Base-by-base conservation (phyloP, 768 basidiomycete species). In the Tricholoma furcatifolium region DNA sequence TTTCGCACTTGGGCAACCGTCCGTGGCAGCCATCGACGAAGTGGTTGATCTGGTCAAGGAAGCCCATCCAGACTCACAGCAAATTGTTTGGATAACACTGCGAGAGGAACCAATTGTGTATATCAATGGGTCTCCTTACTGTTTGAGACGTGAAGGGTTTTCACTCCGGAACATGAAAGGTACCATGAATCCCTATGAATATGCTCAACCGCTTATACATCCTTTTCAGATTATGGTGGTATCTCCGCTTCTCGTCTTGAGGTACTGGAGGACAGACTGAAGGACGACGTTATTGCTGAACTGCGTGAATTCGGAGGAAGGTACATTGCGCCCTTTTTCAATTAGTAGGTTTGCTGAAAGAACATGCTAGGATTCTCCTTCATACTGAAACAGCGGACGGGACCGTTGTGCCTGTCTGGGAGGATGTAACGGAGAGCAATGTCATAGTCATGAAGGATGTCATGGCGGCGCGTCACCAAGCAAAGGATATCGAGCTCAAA, bases 161-260 rank as follows among this genome's bases (percentile, higher is more conserved):
- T 89, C 91, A 11, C 70, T 99, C 27, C 77, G 97, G 40, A 98
- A 99, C 64, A 93, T 98, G 86, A 97, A 95, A 78, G 90, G 85
- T 88, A 8, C 32, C 36, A 17, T 35, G 30, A 5, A 8, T 38
- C 10, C 34, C 21, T 54, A 39, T 14, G 17, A 21, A 12, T 24
- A 10, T 32, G 6, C 12, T 18, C 12, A 7, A 7, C 3, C 17
- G 9, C 38, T 46, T n/a, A 44, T 35, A 10, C 9, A n/a, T 7
- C 5, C 27, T 23, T 12, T 40, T 9, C 35, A 91, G 94, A 97
- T 68, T 98, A 94, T 70, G 91, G 93, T 41, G 97, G 97, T 3
- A 98, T 99, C 47, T 96, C 95, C 0, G 83, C 91, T 3, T 84
- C 86, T 23, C 82, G 97, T 11, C 70, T 98, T 43, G 97, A 98